Evolutionary conservation across 352 stramenopile genomes (phyloP).

Genomic region (Phytopythium mirpurense): DNA sequence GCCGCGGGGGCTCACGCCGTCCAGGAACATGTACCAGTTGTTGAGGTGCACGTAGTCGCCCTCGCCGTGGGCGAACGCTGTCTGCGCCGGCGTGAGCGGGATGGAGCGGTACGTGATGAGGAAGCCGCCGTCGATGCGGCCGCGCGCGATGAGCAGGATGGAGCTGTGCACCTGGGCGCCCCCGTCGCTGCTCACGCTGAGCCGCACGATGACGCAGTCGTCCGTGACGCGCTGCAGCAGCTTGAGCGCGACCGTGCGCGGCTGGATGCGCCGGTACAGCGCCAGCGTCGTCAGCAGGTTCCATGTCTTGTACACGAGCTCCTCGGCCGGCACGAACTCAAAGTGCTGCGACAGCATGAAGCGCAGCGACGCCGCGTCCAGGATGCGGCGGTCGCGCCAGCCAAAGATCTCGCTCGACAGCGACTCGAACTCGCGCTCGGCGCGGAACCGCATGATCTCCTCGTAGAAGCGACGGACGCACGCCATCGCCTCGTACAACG

Average conservation of each 20-base stretch:
- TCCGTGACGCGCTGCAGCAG: slow-evolving; percentile 52
- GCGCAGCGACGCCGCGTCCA: slow-evolving; percentile 36
- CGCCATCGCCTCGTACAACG: slow-evolving; percentile 27
- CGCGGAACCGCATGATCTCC: slow-evolving; percentile 55
- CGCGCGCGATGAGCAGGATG: slow-evolving; percentile 55
- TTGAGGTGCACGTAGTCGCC: slow-evolving; percentile 56
- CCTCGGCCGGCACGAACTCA: slow-evolving; percentile 26
- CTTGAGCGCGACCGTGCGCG: slow-evolving; percentile 37
- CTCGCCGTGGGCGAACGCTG: slow-evolving; percentile 37
- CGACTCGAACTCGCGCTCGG: slow-evolving; percentile 33
- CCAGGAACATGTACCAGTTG: slow-evolving; percentile 78
- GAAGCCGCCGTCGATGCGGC: slow-evolving; percentile 53
- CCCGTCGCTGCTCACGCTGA: slow-evolving; percentile 33
- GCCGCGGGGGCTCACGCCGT: slow-evolving; percentile 16
- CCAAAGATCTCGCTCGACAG: slow-evolving; percentile 40
- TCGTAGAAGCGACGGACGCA: slow-evolving; percentile 52
- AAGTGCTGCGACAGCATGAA: slow-evolving; percentile 67
- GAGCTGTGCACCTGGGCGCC: slow-evolving; percentile 33
- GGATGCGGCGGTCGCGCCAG: slow-evolving; percentile 40
- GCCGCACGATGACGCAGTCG: slow-evolving; percentile 54
- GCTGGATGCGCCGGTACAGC: slow-evolving; percentile 57
- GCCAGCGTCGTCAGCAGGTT: slow-evolving; percentile 44
- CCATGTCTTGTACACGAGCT: slow-evolving; percentile 72
- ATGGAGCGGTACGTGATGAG: slow-evolving; percentile 69
- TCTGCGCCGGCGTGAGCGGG: slow-evolving; percentile 36